A percentile compares a stretch with the other conserved stretches of the same genome.
These are phyloP conservation scores for Acacia confusa DNA, from an alignment of 306 rosid species.

Conservation along the genomic window DNA sequence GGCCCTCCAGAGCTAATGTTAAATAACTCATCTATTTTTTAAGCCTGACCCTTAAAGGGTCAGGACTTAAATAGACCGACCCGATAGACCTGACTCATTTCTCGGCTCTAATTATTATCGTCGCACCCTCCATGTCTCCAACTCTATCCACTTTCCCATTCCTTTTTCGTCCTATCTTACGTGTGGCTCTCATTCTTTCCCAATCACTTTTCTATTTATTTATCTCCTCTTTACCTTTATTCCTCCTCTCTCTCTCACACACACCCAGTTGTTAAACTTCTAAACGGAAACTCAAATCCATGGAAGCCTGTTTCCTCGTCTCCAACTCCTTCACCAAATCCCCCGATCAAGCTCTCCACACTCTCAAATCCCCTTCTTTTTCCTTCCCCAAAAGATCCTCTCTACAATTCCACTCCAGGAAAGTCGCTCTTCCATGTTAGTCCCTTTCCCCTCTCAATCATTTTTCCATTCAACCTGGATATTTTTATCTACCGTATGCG, in stretches of 20 bases:
- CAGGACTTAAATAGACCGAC: no score
- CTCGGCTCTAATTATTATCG: no score
- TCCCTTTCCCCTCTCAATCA: background rate
- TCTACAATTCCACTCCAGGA: constrained; percentile 41
- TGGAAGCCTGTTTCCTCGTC: constrained; percentile 79
- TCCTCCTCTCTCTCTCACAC: constrained; percentile 14
- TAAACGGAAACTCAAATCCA: constrained; percentile 2
- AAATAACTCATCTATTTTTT: no score
- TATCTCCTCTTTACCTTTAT: background rate
- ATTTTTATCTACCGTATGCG: background rate
- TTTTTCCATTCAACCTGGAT: background rate
- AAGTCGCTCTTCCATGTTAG: constrained; percentile 54
- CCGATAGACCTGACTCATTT: no score
- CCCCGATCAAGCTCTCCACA: constrained; percentile 37
- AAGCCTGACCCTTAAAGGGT: no score
- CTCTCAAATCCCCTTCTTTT: constrained; percentile 24
- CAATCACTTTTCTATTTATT: constrained; percentile 25
- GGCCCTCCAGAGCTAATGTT: no score
- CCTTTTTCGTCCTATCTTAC: background rate
- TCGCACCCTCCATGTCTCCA: constrained; percentile 41
- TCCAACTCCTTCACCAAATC: constrained; percentile 57
- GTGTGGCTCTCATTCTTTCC: constrained; percentile 55
- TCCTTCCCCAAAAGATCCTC: constrained; percentile 33
- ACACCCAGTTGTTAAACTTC: constrained; percentile 4
- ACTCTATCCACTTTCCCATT: constrained; percentile 59